Evolutionary conservation across 495 filamentous ascomycete genomes (phyloP).

Genomic region (Daldinia vernicosa): DNA sequence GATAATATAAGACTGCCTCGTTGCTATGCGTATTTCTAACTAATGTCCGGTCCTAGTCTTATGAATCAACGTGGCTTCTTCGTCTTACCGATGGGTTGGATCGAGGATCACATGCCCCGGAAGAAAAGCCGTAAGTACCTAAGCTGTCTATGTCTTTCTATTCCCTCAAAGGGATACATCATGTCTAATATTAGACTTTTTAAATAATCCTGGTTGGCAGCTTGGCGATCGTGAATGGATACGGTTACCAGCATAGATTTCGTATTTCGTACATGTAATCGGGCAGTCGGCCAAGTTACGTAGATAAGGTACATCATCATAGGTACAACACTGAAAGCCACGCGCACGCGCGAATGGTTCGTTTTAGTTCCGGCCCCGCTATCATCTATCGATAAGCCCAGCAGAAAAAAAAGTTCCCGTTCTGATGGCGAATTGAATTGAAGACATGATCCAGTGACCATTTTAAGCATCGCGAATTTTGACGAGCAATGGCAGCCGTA

Average conservation of each 20-base stretch:
- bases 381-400: conserved; percentile 35
- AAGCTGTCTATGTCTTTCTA: background rate
- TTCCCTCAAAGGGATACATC: background rate
- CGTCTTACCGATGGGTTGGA: background rate
- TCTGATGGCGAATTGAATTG: conserved; percentile 27
- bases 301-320: conserved; percentile 8
- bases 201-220: background rate
- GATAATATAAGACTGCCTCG: background rate
- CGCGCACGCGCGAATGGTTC: background rate
- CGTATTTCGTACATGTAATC: conserved; percentile 1
- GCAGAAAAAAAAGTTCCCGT: conserved; percentile 43
- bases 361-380: conserved; percentile 18
- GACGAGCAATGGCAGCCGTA: conserved; percentile 81
- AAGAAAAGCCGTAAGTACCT: background rate
- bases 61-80: background rate
- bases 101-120: background rate
- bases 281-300: background rate
- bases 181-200: background rate
- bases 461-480: background rate
- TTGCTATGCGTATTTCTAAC: background rate
- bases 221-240: conserved; percentile 15
- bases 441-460: background rate
- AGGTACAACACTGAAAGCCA: conserved; percentile 3
- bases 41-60: background rate
- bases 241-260: conserved; percentile 7